Evolutionary conservation across 2,329 filamentous ascomycete genomes (phyloP), one percentile per base, ranked within the genome.

Genomic region (Alternaria rosae): DNA sequence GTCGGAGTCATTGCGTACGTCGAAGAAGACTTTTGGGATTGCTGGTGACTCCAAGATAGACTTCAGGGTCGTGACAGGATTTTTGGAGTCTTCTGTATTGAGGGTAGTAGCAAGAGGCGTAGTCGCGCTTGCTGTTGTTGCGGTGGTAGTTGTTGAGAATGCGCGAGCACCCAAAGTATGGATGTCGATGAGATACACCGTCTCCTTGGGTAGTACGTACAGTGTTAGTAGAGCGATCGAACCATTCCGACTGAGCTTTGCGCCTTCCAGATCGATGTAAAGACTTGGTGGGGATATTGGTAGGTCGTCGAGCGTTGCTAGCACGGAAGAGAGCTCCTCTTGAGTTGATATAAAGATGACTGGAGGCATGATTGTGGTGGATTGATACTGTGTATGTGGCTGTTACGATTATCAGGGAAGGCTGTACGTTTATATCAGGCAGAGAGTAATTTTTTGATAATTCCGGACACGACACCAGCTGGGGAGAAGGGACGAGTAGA

Each of bases 151-250:
- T 2, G 75, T 71, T 15, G 64, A 65, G 69, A 78, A 80, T 4
- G 74, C 71, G 42, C 54, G 41, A 26, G 32, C 32, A 17, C 70
- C 67, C 3, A 79, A 65, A 0, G 32, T 65, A 55, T 74, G 60
- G 4, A 79, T 60, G 62, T 79, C 76, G 59, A 79, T 62, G 12
- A 78, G 70, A 59, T 62, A 78, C 48, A 70, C 58, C 26, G 32
- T 51, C 41, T 35, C 32, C 13, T 8, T 43, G 6, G 65, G 52
- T 1, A 28, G 57, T 12, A 73, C 59, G 6, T 69, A 54, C 28
- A 50, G 4, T 0, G 47, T 50, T 6, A 50, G 17, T 23, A 76
- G 60, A 12, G 73, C 74, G 42, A 76, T 47, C 5, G 64, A 59
- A 17, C 72, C 72, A 12, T 73, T 11, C 10, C 74, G 70, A 26